phyloP scores from a whole-genome alignment of 352 stramenopile species.

The Salisapilia sapeloensis region DNA sequence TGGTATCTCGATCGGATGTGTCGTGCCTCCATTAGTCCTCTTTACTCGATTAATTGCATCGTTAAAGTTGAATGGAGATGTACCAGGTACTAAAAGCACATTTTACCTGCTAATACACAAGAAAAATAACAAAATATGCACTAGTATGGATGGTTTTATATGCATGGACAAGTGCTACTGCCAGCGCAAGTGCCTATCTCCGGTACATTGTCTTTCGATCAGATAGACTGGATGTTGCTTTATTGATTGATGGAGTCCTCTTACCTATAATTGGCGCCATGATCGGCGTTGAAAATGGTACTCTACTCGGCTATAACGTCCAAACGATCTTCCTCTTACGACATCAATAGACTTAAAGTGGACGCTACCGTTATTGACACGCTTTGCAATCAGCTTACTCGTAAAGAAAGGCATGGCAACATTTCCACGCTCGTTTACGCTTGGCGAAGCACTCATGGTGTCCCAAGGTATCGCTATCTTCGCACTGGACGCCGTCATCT shows the following conservation, averaged over 20 bases:
- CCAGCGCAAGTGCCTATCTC: slow-evolving; percentile 23
- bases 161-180: slow-evolving; percentile 25
- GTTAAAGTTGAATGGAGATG: slow-evolving; percentile 7
- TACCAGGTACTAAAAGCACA: too few species aligned
- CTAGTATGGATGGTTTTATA: slow-evolving; percentile 31
- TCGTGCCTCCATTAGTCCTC: slow-evolving; percentile 35
- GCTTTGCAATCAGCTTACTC: slow-evolving; percentile 13
- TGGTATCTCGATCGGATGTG: slow-evolving; percentile 36
- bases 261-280: slow-evolving; percentile 7
- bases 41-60: slow-evolving; percentile 28
- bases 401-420: slow-evolving; percentile 19
- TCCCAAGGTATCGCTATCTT: slow-evolving; percentile 34
- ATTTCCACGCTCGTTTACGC: slow-evolving; percentile 46
- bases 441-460: slow-evolving; percentile 52
- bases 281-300: slow-evolving; percentile 8
- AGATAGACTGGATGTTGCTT: slow-evolving; percentile 11
- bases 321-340: background rate
- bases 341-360: slow-evolving; percentile 9
- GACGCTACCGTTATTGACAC: slow-evolving; percentile 15
- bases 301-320: background rate
- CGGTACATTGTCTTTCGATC: slow-evolving; percentile 21
- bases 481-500: slow-evolving; percentile 28
- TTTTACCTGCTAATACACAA: too few species aligned
- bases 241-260: slow-evolving; percentile 20
- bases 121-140: background rate